Conservation (phyloP, 306 rosid species). For the cucumber (Cucumis sativus) region Cucumber_9930_V3 NC_026659.2:22132501-22133000, state of each 20-base stretch:
- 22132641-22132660: slow-evolving; percentile 40
- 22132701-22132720: slow-evolving; percentile 35
- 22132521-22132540: too few species aligned
- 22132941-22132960: neutral
- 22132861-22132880: neutral
- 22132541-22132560: too few species aligned
- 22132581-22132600: neutral
- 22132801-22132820: slow-evolving; percentile 29
- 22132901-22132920: neutral
- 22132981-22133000: neutral
- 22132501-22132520: too few species aligned
- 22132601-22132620: neutral
- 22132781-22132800: slow-evolving; percentile 35
- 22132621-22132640: neutral
- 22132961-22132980: neutral
- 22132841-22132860: slow-evolving; percentile 4
- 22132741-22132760: slow-evolving; percentile 22
- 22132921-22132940: neutral
- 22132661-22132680: slow-evolving; percentile 27
- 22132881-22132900: neutral
- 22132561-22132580: neutral
- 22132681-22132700: slow-evolving; percentile 28
- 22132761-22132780: slow-evolving; percentile 11
- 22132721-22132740: slow-evolving; percentile 40
- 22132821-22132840: slow-evolving; percentile 5